Evolutionary conservation across 345 rosid genomes (phyloP).

Genomic region (Noccaea caerulescens): DNA sequence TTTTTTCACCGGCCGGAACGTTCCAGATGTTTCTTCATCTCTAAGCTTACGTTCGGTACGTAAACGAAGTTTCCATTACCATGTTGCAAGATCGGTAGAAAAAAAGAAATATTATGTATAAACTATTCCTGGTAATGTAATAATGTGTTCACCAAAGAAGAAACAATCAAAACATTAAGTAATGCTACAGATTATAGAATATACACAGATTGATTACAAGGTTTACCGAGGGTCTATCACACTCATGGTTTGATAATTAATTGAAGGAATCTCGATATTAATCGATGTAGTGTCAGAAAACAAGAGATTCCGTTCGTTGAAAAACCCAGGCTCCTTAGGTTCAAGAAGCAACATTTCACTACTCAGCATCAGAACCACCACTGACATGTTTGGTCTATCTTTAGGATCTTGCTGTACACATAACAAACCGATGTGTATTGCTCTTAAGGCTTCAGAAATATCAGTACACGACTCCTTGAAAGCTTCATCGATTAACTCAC

Average conservation of each 20-base stretch:
- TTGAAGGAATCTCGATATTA: slow-evolving; percentile 40
- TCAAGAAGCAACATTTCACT: slow-evolving; percentile 46
- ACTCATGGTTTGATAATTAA: slow-evolving; percentile 42
- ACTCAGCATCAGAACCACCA: slow-evolving; percentile 41
- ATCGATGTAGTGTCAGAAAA: slow-evolving; percentile 41
- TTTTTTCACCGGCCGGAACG: slow-evolving; percentile 29
- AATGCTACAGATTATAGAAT: slow-evolving; percentile 19
- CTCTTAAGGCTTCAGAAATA: slow-evolving; percentile 44
- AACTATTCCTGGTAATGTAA: slow-evolving; percentile 13
- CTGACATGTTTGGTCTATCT: slow-evolving; percentile 45
- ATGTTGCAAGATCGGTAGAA: slow-evolving; percentile 36
- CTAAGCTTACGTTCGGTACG: slow-evolving; percentile 29
- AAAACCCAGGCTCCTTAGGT: slow-evolving; percentile 44
- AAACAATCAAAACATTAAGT: slow-evolving; percentile 4
- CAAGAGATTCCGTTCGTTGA: slow-evolving; percentile 40
- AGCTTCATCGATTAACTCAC: slow-evolving; percentile 37
- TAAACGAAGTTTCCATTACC: slow-evolving; percentile 34
- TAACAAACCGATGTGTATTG: slow-evolving; percentile 42
- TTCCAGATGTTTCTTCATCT: slow-evolving; percentile 34
- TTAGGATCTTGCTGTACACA: slow-evolving; percentile 47
- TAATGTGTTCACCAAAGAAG: slow-evolving; percentile 18
- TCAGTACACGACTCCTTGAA: slow-evolving; percentile 27
- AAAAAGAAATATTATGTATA: neutral
- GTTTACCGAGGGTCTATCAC: slow-evolving; percentile 42
- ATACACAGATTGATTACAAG: slow-evolving; percentile 20